Base-by-base conservation (phyloP, 1,139 yeast genomes). In the Sugiyamaella pinicola region DNA sequence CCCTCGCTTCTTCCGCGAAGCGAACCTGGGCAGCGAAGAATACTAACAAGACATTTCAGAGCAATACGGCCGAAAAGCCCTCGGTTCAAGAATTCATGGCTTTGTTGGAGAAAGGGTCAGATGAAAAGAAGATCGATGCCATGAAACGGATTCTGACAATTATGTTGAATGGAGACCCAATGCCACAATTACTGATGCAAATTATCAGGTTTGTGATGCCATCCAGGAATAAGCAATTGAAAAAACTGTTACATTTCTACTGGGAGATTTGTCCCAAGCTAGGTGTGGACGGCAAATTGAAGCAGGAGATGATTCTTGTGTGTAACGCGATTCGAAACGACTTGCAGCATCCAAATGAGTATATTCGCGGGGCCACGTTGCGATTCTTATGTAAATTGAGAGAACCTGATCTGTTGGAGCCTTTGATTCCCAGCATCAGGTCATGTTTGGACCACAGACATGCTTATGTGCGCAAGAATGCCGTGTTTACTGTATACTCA, bases 211-310 rank as follows among this genome's bases (percentile, higher is more conserved):
- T 89, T 66, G 95, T 95, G 54, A 90, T 95, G 97, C 99, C 99
- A 18, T 88, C 96, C 18, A 86, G 80, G 66, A 84, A 85, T 73
- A 95, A 93, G 74, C 88, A 85, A 64, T 81, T 95, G 73, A 95
- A 95, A 77, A 93, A 91, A 72, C 78, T 95, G 67, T 77, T 95
- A 61, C 95, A 93, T 68, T 89, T 90, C 67, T 95, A 95, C 76
- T 95, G 99, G 99, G 99, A 95, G 72, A 89, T 91, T 54, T 95
- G 96, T 69, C 96, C 97, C 52, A 95, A 95, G 73, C 77, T 85
- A 63, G 96, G 89, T 64, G 78, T 81, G 46, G 85, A 85, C 50
- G 99, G 99, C 4, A 88, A 88, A 69, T 82, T 95, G 78, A 88
- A 90, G 75, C 98, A 91, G 71, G 99, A 95, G 74, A 93, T 95